These are phyloP conservation scores for Mycena filopes DNA, from an alignment of 768 basidiomycete genomes.

Conservation along the genomic window DNA sequence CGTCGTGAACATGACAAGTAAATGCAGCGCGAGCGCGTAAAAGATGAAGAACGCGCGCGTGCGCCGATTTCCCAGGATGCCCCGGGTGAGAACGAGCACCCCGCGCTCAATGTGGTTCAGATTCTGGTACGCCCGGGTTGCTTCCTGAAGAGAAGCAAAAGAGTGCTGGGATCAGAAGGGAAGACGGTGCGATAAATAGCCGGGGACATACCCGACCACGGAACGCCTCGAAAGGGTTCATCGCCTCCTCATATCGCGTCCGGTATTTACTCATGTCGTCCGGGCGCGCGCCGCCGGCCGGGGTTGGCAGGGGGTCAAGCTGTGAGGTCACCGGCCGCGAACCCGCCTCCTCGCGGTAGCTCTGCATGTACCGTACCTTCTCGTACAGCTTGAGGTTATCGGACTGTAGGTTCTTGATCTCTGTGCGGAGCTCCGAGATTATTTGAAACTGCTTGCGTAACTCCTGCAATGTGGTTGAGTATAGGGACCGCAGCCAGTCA, in stretches of 20 bases:
- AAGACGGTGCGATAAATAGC: neutral
- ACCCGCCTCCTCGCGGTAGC: slow-evolving; percentile 83
- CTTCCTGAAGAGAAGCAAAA: slow-evolving; percentile 69
- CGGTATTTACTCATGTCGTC: slow-evolving; percentile 92
- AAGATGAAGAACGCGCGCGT: slow-evolving; percentile 90
- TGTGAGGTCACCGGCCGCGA: slow-evolving; percentile 68
- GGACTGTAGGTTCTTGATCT: slow-evolving; percentile 90
- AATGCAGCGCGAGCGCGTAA: slow-evolving; percentile 84
- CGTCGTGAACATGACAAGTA: slow-evolving; percentile 82
- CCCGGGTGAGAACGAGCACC: slow-evolving; percentile 84
- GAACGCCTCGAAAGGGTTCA: slow-evolving; percentile 99
- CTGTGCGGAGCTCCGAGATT: slow-evolving; percentile 92
- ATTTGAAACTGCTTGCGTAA: slow-evolving; percentile 94
- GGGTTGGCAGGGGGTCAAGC: slow-evolving; percentile 72
- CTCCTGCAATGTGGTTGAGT: slow-evolving; percentile 62
- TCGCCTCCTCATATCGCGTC: slow-evolving; percentile 92
- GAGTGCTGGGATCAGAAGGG: slow-evolving; percentile 3
- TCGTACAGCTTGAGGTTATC: slow-evolving; percentile 99
- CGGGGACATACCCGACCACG: slow-evolving; percentile 80
- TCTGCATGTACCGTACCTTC: slow-evolving; percentile 99
- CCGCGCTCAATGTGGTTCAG: slow-evolving; percentile 93
- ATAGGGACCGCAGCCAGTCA: neutral
- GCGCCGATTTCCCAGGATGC: slow-evolving; percentile 88
- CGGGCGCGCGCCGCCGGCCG: slow-evolving; percentile 47
- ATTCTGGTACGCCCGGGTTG: slow-evolving; percentile 90